Percentiles rank a stretch among this genome's conserved stretches.
These are phyloP conservation scores for Centaurea solstitialis DNA, from an alignment of 129 eudicot species.

Conservation along the genomic window DNA sequence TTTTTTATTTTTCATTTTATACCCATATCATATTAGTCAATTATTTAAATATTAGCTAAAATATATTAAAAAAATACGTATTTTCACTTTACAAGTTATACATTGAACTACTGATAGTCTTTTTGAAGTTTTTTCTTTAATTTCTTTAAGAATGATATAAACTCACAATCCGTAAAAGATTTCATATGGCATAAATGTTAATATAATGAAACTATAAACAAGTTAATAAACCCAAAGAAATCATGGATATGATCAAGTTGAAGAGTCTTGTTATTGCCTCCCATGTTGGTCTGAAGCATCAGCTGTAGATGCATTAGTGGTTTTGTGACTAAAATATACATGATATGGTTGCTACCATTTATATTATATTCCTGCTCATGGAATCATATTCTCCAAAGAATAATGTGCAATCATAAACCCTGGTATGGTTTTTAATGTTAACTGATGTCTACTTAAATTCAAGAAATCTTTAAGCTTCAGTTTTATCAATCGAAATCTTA, in stretches of 20 bases:
- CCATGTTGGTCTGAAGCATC: conserved; percentile 27
- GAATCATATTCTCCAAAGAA: neutral
- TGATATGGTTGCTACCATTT: neutral
- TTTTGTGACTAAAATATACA: neutral
- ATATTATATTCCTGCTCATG: conserved; percentile 18
- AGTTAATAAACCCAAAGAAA: conserved; percentile 5
- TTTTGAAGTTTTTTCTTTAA: neutral
- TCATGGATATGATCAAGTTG: conserved; percentile 7
- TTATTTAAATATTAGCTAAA: too few species aligned
- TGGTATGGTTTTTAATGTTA: neutral
- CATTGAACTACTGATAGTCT: neutral
- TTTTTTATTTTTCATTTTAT: too few species aligned
- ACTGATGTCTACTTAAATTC: neutral
- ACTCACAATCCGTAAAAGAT: neutral
- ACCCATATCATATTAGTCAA: too few species aligned
- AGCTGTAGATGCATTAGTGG: conserved; percentile 16
- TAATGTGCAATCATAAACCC: neutral
- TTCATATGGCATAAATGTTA: too few species aligned
- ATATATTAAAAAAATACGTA: too few species aligned
- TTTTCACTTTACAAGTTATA: too few species aligned
- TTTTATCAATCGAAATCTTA: neutral
- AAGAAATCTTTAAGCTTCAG: neutral
- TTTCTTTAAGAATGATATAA: neutral
- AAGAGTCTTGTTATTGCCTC: conserved; percentile 16
- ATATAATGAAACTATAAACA: neutral